These are phyloP conservation scores for Penicillium sp. DNA, from an alignment of 2,329 filamentous ascomycete genomes.

Conservation along the genomic window DNA sequence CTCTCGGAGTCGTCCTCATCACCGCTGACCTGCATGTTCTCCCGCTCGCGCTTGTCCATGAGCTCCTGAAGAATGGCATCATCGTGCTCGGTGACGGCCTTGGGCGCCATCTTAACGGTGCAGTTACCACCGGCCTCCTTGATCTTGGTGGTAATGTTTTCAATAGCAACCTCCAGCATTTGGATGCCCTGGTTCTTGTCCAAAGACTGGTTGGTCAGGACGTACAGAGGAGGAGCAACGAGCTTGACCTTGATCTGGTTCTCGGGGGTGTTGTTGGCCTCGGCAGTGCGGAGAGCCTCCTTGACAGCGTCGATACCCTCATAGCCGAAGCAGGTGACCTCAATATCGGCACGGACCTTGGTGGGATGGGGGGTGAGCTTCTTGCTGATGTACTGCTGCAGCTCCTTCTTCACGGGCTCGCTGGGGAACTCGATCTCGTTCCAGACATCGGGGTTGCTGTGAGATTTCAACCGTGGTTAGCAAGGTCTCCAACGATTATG, in stretches of 20 bases:
- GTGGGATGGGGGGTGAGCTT: constrained; percentile 96
- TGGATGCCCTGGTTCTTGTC: constrained; percentile 88
- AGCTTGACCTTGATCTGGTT: constrained; percentile 98
- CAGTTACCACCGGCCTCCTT: constrained; percentile 76
- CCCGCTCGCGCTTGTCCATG: constrained; percentile 98
- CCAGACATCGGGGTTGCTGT: constrained; percentile 92
- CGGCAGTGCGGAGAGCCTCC: constrained; percentile 83
- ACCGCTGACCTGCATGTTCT: constrained; percentile 97
- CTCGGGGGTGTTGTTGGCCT: constrained; percentile 88
- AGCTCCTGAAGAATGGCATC: constrained; percentile 95
- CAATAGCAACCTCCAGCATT: constrained; percentile 84
- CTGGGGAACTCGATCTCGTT: constrained; percentile 87
- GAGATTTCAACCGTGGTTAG: constrained; percentile 16
- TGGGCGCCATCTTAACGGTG: constrained; percentile 96
- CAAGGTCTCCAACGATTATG: not conserved
- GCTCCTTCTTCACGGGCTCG: constrained; percentile 81
- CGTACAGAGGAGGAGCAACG: constrained; percentile 95
- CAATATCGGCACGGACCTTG: constrained; percentile 96
- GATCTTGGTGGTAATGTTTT: constrained; percentile 82
- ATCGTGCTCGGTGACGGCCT: constrained; percentile 98
- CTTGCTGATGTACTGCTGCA: constrained; percentile 95
- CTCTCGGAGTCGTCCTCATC: constrained; percentile 96
- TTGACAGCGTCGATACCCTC: constrained; percentile 99
- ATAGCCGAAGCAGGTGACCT: constrained; percentile 93
- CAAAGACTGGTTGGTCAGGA: constrained; percentile 91